These are phyloP conservation scores for Phaeodactylum tricornutum DNA, from an alignment of 108 stramenopile species.

Conservation along the genomic window DNA sequence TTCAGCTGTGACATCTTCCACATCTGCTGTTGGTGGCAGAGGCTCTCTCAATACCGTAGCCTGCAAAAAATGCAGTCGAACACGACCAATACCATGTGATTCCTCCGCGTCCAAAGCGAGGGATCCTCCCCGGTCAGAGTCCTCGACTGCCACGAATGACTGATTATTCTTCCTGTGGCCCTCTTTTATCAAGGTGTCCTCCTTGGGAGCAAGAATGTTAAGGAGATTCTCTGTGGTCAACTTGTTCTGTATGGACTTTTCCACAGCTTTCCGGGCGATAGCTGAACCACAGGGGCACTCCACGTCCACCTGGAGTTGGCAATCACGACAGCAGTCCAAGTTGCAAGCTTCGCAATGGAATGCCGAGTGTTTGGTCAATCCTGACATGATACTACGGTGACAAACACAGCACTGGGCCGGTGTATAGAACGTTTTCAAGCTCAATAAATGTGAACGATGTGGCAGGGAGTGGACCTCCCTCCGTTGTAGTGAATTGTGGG, in stretches of 20 bases:
- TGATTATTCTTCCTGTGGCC: slow-evolving; percentile 15
- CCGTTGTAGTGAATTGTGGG: no score
- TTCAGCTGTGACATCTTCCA: slow-evolving; percentile 14
- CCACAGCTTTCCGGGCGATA: slow-evolving; percentile 31
- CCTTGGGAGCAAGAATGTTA: slow-evolving; percentile 27
- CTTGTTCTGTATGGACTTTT: slow-evolving; percentile 45
- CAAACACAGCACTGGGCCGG: slow-evolving; percentile 54
- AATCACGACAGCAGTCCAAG: slow-evolving; percentile 67
- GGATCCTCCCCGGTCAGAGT: no score
- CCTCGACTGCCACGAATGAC: no score
- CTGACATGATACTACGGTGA: slow-evolving; percentile 6
- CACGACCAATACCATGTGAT: slow-evolving; percentile 28
- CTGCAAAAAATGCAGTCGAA: slow-evolving; percentile 38
- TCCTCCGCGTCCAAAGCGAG: no score
- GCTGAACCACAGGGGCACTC: slow-evolving; percentile 64
- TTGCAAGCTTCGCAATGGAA: slow-evolving; percentile 72
- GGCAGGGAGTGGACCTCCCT: not conserved
- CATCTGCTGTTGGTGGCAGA: slow-evolving; percentile 43
- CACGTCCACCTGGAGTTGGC: slow-evolving; percentile 69
- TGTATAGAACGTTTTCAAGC: slow-evolving; percentile 40
- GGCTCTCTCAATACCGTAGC: slow-evolving; percentile 53
- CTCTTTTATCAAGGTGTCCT: not conserved
- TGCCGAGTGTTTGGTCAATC: slow-evolving; percentile 4
- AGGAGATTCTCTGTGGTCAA: slow-evolving; percentile 29
- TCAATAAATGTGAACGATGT: no score